Evolutionary conservation across 2,329 filamentous ascomycete species (phyloP), one percentile per base, ranked within the genome.

Genomic region (Sarocladium kiliense): DNA sequence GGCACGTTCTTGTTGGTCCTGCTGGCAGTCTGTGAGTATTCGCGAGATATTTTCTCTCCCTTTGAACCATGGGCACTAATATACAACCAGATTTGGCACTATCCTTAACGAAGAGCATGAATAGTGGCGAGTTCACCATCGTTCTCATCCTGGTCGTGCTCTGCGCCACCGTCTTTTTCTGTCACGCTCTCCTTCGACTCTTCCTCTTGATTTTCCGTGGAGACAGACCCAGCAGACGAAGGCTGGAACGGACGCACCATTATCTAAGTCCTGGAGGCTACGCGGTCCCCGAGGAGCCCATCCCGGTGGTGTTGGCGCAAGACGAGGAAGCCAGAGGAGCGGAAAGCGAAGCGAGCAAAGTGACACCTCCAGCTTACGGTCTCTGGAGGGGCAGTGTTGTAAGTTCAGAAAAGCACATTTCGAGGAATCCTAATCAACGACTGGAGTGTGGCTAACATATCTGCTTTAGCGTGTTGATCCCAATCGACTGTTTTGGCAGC

Each of bases 341-440:
- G 54, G 77, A 81, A 56, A 80, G 76, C 53, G 79, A 83, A 57
- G 72, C 79, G 0, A 72, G 74, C 41, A 84, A 85, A 62, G 60
- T 78, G 19, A 82, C 85, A 9, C 91, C 92, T 3, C 91, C 92
- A 0, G 90, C 90, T 2, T 96, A 96, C 66, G 91, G 91, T 0
- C 74, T 91, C 1, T 95, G 90, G 89, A 79, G 90, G 54, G 85
- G 86, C 68, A 93, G 87, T 64, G 89, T 94, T 70, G 86, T 89
- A 79, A 69, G 86, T 84, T 49, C 25, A 18, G 18, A 37, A 16
- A 12, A n/a, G n/a, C n/a, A n/a, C n/a, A n/a, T n/a, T n/a, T n/a
- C n/a, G n/a, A n/a, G n/a, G n/a, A n/a, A n/a, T n/a, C n/a, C n/a
- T n/a, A n/a, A n/a, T n/a, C n/a, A n/a, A n/a, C n/a, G n/a, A n/a